Evolutionary conservation across 2,329 filamentous ascomycete genomes (phyloP).

Genomic region (Daldinia sp.): DNA sequence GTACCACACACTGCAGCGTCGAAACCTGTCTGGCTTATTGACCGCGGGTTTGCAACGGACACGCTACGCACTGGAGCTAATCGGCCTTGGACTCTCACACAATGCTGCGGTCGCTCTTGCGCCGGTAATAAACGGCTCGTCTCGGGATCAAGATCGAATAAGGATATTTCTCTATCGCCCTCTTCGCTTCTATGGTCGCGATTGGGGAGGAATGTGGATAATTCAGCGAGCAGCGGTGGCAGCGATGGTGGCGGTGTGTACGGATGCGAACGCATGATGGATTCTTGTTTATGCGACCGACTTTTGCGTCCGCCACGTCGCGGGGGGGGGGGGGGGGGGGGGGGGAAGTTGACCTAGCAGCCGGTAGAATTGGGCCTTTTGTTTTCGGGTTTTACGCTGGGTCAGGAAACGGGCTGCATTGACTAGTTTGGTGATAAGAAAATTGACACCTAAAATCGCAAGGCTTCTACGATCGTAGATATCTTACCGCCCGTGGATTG

Average conservation of each 20-base stretch:
- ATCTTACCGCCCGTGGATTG: not conserved
- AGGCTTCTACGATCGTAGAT: not conserved
- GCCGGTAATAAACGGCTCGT: constrained; percentile 51
- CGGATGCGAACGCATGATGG: constrained; percentile 46
- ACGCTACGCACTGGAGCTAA: constrained; percentile 54
- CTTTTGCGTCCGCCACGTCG: constrained; percentile 5
- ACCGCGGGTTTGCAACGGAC: constrained; percentile 49
- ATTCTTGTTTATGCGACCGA: not conserved
- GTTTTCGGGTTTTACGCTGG: not conserved
- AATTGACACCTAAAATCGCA: not conserved
- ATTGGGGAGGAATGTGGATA: constrained; percentile 46
- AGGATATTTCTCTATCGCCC: constrained; percentile 40
- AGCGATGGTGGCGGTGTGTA: constrained; percentile 49
- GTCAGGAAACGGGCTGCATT: constrained; percentile 1
- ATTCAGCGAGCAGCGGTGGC: constrained; percentile 43
- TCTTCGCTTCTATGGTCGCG: constrained; percentile 22
- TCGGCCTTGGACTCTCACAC: constrained; percentile 55
- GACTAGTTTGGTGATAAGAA: not conserved
- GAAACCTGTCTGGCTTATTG: constrained; percentile 13
- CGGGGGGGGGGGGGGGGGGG: too few species aligned
- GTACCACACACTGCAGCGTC: constrained; percentile 20
- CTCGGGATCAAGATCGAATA: constrained; percentile 49
- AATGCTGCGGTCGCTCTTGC: constrained; percentile 47
- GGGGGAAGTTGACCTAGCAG: not conserved
- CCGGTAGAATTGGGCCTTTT: not conserved